Conservation (phyloP, 164 flowering plant species). For the Chimonanthus salicifolius region DNA sequence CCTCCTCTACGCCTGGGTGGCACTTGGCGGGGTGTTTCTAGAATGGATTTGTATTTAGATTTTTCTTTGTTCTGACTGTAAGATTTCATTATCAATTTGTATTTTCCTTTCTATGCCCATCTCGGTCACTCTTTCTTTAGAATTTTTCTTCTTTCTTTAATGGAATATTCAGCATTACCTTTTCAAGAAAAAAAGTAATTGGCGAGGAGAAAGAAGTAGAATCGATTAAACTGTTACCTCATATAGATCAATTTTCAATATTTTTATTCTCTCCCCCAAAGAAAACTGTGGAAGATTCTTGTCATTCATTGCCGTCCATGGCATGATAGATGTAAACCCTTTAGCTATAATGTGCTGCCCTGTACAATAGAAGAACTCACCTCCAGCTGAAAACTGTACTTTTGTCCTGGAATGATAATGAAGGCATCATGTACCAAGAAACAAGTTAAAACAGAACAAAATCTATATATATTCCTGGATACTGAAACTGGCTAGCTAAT, state of each 20-base stretch:
- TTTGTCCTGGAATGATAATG: conserved; percentile 46
- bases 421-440: not conserved
- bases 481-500: not conserved
- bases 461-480: not conserved
- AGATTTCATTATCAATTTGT: too few relatives aligned
- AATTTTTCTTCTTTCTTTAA: too few relatives aligned
- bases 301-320: conserved; percentile 87
- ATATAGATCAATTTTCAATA: conserved; percentile 62
- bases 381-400: conserved; percentile 67
- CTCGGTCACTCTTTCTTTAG: too few relatives aligned
- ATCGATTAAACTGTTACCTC: conserved; percentile 40
- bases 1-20: too few relatives aligned
- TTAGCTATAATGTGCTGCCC: conserved; percentile 52
- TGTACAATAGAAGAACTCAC: conserved; percentile 61
- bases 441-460: not conserved
- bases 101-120: too few relatives aligned
- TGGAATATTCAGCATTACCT: too few relatives aligned
- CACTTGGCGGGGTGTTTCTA: too few relatives aligned
- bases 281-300: conserved; percentile 68
- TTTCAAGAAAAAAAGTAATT: too few relatives aligned
- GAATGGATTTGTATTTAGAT: too few relatives aligned
- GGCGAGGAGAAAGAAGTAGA: too few relatives aligned
- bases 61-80: too few relatives aligned
- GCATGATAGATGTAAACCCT: conserved; percentile 91
- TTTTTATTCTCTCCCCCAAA: conserved; percentile 62